These are phyloP conservation scores for Auricularia sp. DNA, from an alignment of 768 basidiomycete species.

Conservation along the genomic window DNA sequence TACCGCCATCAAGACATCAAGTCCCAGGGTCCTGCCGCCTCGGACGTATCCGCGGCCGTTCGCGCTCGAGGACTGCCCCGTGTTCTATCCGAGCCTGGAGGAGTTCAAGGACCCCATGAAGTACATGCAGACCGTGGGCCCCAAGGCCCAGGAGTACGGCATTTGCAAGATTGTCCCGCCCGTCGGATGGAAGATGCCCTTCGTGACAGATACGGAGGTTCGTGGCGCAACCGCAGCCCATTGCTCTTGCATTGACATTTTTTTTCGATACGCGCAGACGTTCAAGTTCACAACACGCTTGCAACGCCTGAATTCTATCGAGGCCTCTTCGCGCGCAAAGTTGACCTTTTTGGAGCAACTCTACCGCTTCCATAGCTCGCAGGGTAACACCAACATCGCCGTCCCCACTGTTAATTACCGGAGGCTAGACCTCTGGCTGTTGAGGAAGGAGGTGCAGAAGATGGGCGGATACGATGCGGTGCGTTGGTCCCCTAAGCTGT, in stretches of 20 bases:
- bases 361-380: conserved; percentile 92
- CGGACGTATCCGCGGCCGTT: conserved; percentile 57
- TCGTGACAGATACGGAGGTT: conserved; percentile 89
- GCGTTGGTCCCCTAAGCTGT: conserved; percentile 19
- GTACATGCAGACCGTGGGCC: conserved; percentile 77
- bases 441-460: conserved; percentile 85
- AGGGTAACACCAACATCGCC: conserved; percentile 81
- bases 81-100: conserved; percentile 78
- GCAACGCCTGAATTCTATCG: conserved; percentile 91
- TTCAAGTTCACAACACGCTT: conserved; percentile 95
- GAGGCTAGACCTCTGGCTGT: conserved; percentile 84
- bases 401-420: conserved; percentile 92
- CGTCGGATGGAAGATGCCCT: conserved; percentile 88
- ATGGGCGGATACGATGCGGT: conserved; percentile 83
- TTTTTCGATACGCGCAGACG: conserved; percentile 32
- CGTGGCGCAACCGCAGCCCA: conserved; percentile 16
- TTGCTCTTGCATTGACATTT: not conserved
- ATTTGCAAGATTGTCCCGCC: conserved; percentile 97
- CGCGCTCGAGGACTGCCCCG: conserved; percentile 80
- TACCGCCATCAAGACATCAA: conserved; percentile 57
- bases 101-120: conserved; percentile 92
- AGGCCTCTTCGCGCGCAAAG: conserved; percentile 93
- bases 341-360: conserved; percentile 96
- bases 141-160: conserved; percentile 62
- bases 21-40: conserved; percentile 32